These are phyloP conservation scores for Trichothecium roseum DNA, from an alignment of 2,329 filamentous ascomycete species.

Conservation along the genomic window DNA sequence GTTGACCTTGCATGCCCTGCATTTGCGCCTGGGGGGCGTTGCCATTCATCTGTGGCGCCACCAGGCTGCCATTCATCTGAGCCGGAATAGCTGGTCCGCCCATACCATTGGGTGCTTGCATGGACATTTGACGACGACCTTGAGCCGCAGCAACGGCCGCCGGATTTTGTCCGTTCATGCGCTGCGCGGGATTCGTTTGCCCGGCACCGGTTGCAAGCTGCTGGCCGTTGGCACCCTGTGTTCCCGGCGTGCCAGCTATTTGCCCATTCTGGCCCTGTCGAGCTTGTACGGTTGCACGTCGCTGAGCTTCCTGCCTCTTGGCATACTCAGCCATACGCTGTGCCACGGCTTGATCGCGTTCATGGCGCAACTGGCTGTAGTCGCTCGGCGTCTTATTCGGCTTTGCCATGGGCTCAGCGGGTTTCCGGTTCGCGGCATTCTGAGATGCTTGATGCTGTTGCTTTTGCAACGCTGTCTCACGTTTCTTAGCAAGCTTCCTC, in stretches of 20 bases:
- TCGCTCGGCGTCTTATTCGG: constrained; percentile 71
- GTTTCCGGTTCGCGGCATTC: constrained; percentile 72
- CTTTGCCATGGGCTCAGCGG: constrained; percentile 50
- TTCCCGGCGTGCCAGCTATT: constrained; percentile 30
- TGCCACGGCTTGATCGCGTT: constrained; percentile 63
- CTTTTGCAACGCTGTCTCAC: constrained; percentile 77
- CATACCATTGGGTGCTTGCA: constrained; percentile 43
- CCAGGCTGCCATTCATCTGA: constrained; percentile 13
- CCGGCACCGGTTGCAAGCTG: no score
- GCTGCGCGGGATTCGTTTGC: neutral
- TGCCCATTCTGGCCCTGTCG: constrained; percentile 35
- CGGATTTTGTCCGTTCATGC: constrained; percentile 7
- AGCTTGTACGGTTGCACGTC: constrained; percentile 37
- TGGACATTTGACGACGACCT: constrained; percentile 38
- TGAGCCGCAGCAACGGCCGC: constrained; percentile 31
- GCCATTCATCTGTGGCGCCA: constrained; percentile 37
- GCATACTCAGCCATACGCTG: constrained; percentile 47
- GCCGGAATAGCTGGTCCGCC: constrained; percentile 8
- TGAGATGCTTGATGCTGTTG: constrained; percentile 74
- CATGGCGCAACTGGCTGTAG: constrained; percentile 81
- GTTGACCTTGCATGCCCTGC: constrained; percentile 45
- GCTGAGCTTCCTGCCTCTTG: constrained; percentile 48
- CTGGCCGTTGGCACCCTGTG: constrained; percentile 19
- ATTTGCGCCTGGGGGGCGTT: constrained; percentile 61
- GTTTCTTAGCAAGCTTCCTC: constrained; percentile 90